Evolutionary conservation across 2,329 filamentous ascomycete species (phyloP).

Genomic region (Dothistroma pini): DNA sequence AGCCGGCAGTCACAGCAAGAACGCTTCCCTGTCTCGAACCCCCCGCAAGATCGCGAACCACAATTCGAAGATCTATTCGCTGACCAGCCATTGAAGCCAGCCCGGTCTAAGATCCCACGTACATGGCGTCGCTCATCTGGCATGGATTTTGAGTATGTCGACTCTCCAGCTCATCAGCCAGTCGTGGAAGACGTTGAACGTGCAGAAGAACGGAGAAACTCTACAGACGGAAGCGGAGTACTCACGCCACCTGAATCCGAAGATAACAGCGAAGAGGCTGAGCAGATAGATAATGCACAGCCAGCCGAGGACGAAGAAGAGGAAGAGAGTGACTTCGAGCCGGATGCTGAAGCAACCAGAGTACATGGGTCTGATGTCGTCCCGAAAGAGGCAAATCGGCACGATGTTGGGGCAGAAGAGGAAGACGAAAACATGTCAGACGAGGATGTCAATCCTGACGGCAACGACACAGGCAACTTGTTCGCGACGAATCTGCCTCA

Average conservation of each 20-base stretch:
- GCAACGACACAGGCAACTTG: constrained; percentile 30
- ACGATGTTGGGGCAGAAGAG: constrained; percentile 7
- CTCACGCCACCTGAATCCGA: constrained; percentile 35
- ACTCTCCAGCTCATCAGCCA: constrained; percentile 33
- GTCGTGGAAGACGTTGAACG: constrained; percentile 5
- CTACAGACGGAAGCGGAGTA: constrained; percentile 29
- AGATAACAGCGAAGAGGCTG: constrained; percentile 21
- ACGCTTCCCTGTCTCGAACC: background rate
- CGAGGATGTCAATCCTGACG: constrained; percentile 3
- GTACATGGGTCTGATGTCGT: constrained; percentile 16
- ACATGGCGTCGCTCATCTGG: constrained; percentile 43
- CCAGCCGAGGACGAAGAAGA: constrained; percentile 14
- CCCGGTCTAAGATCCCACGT: constrained; percentile 40
- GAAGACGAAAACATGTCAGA: constrained; percentile 8
- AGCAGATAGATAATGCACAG: constrained; percentile 1
- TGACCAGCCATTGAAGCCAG: constrained; percentile 34
- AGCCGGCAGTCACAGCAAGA: background rate
- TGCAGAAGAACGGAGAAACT: constrained; percentile 13
- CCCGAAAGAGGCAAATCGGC: constrained; percentile 15
- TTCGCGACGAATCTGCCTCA: constrained; percentile 30
- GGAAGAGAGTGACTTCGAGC: constrained; percentile 24
- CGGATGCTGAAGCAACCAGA: constrained; percentile 29
- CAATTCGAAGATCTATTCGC: constrained; percentile 36
- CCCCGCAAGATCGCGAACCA: constrained; percentile 16
- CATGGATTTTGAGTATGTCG: constrained; percentile 38